phyloP scores from a whole-genome alignment of 2,329 filamentous ascomycete genomes.

The Ceratocystis harringtonii region DNA sequence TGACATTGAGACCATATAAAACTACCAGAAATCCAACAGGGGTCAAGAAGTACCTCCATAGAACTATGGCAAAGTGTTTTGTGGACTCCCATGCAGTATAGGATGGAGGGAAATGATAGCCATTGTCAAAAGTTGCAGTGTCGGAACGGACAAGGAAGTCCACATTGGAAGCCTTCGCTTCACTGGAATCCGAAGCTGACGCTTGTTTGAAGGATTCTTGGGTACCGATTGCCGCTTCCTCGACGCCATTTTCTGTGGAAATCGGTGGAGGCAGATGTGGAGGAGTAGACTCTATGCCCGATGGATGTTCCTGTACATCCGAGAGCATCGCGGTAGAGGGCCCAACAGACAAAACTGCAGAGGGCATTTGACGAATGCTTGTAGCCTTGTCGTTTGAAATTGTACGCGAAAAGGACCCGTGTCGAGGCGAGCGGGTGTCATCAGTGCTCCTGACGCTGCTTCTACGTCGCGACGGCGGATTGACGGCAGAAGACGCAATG shows the following conservation, averaged over 20 bases:
- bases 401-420: slow-evolving; percentile 7
- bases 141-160: slow-evolving; percentile 13
- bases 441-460: slow-evolving; percentile 17
- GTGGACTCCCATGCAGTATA: slow-evolving; percentile 46
- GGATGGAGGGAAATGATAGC: slow-evolving; percentile 49
- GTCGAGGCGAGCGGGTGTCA: slow-evolving; percentile 1
- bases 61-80: slow-evolving; percentile 41
- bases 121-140: slow-evolving; percentile 40
- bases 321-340: neutral
- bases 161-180: neutral
- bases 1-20: slow-evolving; percentile 65
- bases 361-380: slow-evolving; percentile 6
- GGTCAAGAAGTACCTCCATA: slow-evolving; percentile 60
- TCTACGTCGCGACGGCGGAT: slow-evolving; percentile 9
- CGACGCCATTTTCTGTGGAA: neutral
- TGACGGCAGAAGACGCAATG: slow-evolving; percentile 29
- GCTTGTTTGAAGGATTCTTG: neutral
- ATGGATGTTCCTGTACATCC: slow-evolving; percentile 13
- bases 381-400: neutral
- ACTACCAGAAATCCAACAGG: slow-evolving; percentile 63
- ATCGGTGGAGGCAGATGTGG: neutral
- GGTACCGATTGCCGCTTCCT: neutral
- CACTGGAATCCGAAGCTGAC: neutral
- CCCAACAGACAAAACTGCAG: neutral
- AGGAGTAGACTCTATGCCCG: neutral